Base-by-base conservation (phyloP, 352 stramenopile species). In the Globisporangium polare region DNA sequence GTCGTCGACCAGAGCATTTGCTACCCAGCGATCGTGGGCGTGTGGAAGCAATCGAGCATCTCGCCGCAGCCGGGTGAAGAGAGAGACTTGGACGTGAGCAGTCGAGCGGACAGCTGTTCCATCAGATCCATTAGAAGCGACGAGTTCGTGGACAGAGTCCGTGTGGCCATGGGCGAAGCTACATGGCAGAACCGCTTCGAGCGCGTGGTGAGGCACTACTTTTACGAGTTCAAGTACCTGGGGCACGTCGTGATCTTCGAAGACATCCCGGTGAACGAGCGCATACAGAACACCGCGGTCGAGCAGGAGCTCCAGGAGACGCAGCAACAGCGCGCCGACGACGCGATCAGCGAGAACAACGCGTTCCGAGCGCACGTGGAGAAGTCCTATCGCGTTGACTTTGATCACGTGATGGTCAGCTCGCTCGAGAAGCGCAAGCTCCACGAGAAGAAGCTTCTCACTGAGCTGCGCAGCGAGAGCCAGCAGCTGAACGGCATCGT, bases 201-300 rank as follows among this genome's bases (percentile, higher is more conserved):
- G 29, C 75, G 78, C 2, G 62, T 88, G 24, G 77, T 85, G 45
- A 75, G 73, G 0, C 65, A 86, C 31, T 88, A 83, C 53, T 90
- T 79, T 49, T 92, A 88, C 60, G 83, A 92, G 58, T 90, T 90
- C 54, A 86, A 84, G 63, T 65, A 86, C 65, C 3, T 85, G 1
- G 83, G 83, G 0, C 83, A 92, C 31, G 53, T 66, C 7, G 65
- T 74, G 0, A 41, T 72, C 29, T 82, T 82, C 8, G 65, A 83
- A 22, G 70, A 74, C 15, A 62, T 68, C 10, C 24, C 49, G 0
- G 18, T 66, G 0, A 42, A 60, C 0, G 45, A 67, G 35, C 65
- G 58, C 18, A 17, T 26, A 0, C 41, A 47, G 26, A 67, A 55
- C 55, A 24, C 45, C 33, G 69, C 13, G 22, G 15, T 58, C 20